Evolutionary conservation across 768 basidiomycete genomes (phyloP).

Genomic region (Trametes elegans): DNA sequence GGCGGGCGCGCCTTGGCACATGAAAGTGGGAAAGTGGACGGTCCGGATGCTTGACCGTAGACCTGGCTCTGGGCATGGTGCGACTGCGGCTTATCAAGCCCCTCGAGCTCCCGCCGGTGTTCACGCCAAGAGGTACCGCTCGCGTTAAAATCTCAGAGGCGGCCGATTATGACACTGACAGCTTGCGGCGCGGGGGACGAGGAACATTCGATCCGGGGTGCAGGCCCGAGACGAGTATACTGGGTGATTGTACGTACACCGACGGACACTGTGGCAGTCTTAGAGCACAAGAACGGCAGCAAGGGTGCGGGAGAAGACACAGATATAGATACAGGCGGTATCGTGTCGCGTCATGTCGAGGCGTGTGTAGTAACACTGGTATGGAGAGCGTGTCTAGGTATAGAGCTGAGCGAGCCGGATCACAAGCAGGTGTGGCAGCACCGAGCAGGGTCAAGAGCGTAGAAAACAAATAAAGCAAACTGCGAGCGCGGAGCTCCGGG

Average conservation of each 20-base stretch:
- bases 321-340: no score
- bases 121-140: neutral
- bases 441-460: neutral
- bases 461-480: neutral
- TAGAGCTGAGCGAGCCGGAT: neutral
- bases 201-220: constrained; percentile 5
- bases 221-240: neutral
- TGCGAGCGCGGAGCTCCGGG: neutral
- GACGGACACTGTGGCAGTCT: no score
- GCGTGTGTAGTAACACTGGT: neutral
- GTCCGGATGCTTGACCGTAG: neutral
- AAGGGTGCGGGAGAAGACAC: no score
- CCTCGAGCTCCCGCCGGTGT: no score
- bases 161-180: no score
- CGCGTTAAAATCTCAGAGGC: no score
- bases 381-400: neutral
- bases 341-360: no score
- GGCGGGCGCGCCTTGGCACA: neutral
- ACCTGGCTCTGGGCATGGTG: neutral
- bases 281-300: no score
- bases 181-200: constrained; percentile 6
- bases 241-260: neutral
- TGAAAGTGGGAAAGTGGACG: no score
- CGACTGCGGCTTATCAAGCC: constrained; percentile 1
- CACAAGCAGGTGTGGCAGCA: neutral